phyloP scores from a whole-genome alignment of 768 basidiomycete species.

The Hygrocybe punicea region DNA sequence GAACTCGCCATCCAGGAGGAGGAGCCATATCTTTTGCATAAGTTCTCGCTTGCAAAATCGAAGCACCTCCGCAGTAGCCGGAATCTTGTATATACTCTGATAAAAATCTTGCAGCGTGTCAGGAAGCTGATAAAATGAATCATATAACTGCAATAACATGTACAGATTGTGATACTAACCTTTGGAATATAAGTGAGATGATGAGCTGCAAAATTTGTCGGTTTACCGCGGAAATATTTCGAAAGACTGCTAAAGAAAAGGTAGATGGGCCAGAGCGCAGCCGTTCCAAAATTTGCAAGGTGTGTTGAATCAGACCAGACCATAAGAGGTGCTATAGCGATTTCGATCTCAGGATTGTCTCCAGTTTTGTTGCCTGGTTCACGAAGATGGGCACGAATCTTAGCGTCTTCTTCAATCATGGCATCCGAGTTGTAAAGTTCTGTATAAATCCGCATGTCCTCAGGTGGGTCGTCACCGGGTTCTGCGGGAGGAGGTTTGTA shows the following conservation, averaged over 20 bases:
- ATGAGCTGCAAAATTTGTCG: slow-evolving; percentile 16
- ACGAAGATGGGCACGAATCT: background rate
- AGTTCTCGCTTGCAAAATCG: slow-evolving; percentile 25
- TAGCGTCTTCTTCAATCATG: slow-evolving; percentile 9
- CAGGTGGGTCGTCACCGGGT: background rate
- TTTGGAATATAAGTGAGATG: slow-evolving; percentile 34
- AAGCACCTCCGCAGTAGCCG: slow-evolving; percentile 5
- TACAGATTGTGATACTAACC: slow-evolving; percentile 12
- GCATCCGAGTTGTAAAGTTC: slow-evolving; percentile 18
- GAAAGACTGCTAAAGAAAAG: slow-evolving; percentile 33
- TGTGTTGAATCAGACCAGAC: slow-evolving; percentile 30
- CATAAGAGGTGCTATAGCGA: slow-evolving; percentile 14
- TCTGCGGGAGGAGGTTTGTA: slow-evolving; percentile 8
- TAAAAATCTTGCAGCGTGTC: slow-evolving; percentile 9
- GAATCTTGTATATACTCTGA: background rate
- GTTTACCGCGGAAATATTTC: slow-evolving; percentile 30
- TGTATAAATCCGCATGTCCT: slow-evolving; percentile 13
- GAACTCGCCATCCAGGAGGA: slow-evolving; percentile 25
- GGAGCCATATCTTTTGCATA: slow-evolving; percentile 24
- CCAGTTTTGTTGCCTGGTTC: slow-evolving; percentile 11
- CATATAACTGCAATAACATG: background rate
- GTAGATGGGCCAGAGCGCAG: slow-evolving; percentile 36
- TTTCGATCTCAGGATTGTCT: slow-evolving; percentile 9
- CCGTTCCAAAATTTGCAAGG: slow-evolving; percentile 27
- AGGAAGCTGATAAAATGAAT: slow-evolving; percentile 10